phyloP scores from a whole-genome alignment of 768 basidiomycete genomes.

The Xerocomellus intermedius region DNA sequence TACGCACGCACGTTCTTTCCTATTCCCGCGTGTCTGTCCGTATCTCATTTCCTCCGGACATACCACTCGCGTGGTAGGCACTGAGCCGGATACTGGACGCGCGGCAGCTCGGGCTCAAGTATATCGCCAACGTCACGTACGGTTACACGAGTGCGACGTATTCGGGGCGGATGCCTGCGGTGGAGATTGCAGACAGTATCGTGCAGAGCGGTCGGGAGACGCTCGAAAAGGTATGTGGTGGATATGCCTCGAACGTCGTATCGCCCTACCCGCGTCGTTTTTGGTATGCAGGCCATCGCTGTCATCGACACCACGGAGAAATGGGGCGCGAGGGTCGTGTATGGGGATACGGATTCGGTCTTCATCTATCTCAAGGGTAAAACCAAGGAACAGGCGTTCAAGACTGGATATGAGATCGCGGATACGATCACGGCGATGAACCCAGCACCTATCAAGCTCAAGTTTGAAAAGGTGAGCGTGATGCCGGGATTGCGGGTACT shows the following conservation, averaged over 20 bases:
- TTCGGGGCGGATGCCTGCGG: slow-evolving; percentile 97
- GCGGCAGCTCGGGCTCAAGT: slow-evolving; percentile 90
- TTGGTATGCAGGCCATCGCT: slow-evolving; percentile 64
- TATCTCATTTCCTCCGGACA: not conserved
- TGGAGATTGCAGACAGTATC: slow-evolving; percentile 97
- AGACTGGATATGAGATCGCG: slow-evolving; percentile 90
- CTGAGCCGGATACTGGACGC: slow-evolving; percentile 80
- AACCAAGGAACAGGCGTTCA: slow-evolving; percentile 91
- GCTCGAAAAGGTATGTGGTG: slow-evolving; percentile 71
- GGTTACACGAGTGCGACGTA: slow-evolving; percentile 94
- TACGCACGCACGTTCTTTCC: slow-evolving; percentile 23
- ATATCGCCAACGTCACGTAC: slow-evolving; percentile 92
- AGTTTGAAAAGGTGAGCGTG: slow-evolving; percentile 86
- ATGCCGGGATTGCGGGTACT: not conserved
- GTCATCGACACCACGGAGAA: slow-evolving; percentile 71
- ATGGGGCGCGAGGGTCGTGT: slow-evolving; percentile 93
- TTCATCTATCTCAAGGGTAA: slow-evolving; percentile 90
- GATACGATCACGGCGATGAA: slow-evolving; percentile 83
- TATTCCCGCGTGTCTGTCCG: not conserved
- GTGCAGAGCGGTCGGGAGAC: slow-evolving; percentile 96
- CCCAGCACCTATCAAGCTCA: slow-evolving; percentile 89
- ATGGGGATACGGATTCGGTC: slow-evolving; percentile 96
- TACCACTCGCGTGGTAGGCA: slow-evolving; percentile 44
- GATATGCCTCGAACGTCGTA: not conserved
- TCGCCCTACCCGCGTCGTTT: not conserved